Percentiles rank a stretch among this genome's conserved stretches.
These are phyloP conservation scores for Metschnikowia cerradonensis DNA, from an alignment of 805 yeast species.

Conservation along the genomic window DNA sequence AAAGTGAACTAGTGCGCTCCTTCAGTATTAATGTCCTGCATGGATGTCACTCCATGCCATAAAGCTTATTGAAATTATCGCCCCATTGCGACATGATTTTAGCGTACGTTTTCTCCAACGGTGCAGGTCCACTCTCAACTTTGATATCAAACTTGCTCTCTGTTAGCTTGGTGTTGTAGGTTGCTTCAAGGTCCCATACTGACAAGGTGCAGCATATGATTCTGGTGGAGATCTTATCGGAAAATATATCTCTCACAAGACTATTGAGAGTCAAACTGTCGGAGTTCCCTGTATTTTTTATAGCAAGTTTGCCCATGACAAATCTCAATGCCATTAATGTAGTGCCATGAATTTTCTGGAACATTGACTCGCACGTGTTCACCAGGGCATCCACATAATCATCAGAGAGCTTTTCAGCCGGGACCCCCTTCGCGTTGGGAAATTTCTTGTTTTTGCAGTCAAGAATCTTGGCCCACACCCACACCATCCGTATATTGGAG, in stretches of 20 bases:
- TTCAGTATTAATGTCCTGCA: background rate
- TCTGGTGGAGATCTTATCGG: constrained; percentile 25
- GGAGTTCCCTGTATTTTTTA: background rate
- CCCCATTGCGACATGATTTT: constrained; percentile 24
- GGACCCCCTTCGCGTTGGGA: background rate
- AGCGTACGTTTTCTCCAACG: constrained; percentile 14
- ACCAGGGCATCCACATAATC: constrained; percentile 2
- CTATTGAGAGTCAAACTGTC: constrained; percentile 10
- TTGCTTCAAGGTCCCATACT: constrained; percentile 30
- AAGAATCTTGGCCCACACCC: constrained; percentile 14
- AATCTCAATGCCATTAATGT: constrained; percentile 5
- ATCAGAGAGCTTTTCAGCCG: background rate
- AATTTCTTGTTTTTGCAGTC: background rate
- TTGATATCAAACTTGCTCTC: background rate
- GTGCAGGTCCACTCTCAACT: background rate
- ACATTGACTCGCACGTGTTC: constrained; percentile 1
- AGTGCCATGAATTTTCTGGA: background rate
- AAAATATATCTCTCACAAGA: constrained; percentile 15
- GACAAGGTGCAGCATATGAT: constrained; percentile 34
- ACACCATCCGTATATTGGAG: constrained; percentile 22
- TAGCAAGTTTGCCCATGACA: background rate
- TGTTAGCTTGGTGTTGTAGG: constrained; percentile 1
- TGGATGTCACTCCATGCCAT: constrained; percentile 27
- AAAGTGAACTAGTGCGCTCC: background rate
- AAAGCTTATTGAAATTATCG: constrained; percentile 27